Conservation (phyloP, 2,329 filamentous ascomycete species). For the Aspergillus flavus region DNA sequence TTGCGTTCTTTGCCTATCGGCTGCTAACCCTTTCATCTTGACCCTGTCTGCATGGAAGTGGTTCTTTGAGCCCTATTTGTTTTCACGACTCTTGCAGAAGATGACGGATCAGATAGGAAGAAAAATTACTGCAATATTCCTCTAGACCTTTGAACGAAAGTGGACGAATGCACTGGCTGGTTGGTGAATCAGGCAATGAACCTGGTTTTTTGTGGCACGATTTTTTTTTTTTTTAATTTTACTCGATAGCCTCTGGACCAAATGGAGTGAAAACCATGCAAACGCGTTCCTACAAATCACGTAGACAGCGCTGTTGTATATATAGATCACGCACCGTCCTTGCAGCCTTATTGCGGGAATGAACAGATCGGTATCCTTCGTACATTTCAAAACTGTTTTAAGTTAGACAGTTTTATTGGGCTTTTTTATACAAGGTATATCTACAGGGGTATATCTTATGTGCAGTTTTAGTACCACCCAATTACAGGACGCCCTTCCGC, state of each 20-base stretch:
- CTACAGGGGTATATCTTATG: constrained; percentile 3
- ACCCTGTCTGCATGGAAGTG: not conserved
- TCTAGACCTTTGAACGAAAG: constrained; percentile 6
- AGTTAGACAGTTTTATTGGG: not conserved
- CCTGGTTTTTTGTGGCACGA: constrained; percentile 1
- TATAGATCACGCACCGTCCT: too few species aligned
- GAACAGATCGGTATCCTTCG: too few species aligned
- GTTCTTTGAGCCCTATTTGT: not conserved
- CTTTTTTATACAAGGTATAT: not conserved
- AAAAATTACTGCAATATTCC: constrained; percentile 7
- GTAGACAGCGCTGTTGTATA: too few species aligned
- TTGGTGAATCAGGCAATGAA: not conserved
- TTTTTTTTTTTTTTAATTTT: not conserved
- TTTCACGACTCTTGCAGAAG: not conserved
- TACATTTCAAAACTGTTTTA: not conserved
- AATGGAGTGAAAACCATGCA: constrained; percentile 1
- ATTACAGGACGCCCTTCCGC: constrained; percentile 28
- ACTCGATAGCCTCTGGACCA: not conserved
- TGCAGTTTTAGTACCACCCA: not conserved
- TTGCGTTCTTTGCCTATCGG: constrained; percentile 26
- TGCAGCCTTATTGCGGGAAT: too few species aligned
- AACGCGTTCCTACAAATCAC: not conserved
- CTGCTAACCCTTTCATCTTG: constrained; percentile 9
- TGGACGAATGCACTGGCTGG: constrained; percentile 5
- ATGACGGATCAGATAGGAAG: constrained; percentile 10